Conservation (phyloP, 768 basidiomycete genomes). For the Ephemerocybe angulata region DNA sequence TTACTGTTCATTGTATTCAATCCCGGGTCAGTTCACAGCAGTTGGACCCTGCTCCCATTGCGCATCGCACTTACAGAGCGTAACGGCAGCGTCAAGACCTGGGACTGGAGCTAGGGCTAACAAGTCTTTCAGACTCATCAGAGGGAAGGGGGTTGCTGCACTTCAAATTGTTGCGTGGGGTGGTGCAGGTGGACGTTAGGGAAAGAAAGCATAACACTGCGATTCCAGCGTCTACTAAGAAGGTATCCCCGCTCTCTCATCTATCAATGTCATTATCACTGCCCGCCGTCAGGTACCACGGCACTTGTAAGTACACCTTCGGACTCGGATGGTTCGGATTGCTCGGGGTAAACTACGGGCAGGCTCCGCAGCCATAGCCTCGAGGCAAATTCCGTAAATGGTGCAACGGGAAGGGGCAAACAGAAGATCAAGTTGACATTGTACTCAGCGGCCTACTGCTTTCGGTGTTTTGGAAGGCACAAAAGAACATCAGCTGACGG, state of each 20-base stretch:
- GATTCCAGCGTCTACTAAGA: conserved; percentile 4
- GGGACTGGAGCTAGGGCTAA: conserved; percentile 24
- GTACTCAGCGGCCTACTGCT: background rate
- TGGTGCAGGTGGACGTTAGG: conserved; percentile 7
- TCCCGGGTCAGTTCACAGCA: conserved; percentile 3
- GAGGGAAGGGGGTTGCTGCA: background rate
- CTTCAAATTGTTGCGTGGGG: background rate
- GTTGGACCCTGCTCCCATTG: no score
- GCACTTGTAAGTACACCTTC: background rate
- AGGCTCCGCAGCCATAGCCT: conserved; percentile 2
- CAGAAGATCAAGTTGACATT: background rate
- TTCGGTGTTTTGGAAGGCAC: no score
- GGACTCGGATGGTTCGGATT: no score
- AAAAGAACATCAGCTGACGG: no score
- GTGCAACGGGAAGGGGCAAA: background rate
- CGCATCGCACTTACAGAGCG: conserved; percentile 20
- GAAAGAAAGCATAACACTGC: conserved; percentile 11
- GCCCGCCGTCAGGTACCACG: background rate
- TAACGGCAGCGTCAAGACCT: conserved; percentile 23
- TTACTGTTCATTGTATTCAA: conserved; percentile 21
- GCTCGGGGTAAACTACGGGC: no score
- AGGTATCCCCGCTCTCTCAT: background rate
- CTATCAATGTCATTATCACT: background rate
- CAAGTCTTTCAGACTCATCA: conserved; percentile 25
- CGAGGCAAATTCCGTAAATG: background rate